phyloP scores from a whole-genome alignment of 179 eudicot species.

The Carnegiea gigantea region DNA sequence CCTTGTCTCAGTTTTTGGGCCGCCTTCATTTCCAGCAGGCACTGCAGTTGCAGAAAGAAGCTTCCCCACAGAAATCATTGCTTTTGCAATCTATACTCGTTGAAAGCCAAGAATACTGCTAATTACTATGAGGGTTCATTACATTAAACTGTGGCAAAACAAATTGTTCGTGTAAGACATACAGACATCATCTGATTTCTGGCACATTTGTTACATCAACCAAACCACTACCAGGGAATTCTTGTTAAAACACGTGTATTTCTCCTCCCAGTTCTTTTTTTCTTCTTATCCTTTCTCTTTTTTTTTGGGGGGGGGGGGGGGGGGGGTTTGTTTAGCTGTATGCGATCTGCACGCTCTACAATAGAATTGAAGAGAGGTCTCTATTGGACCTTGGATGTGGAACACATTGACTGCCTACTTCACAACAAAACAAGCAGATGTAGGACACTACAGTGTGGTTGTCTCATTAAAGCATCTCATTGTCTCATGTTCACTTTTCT shows the following conservation, averaged over 20 bases:
- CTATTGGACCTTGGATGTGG: not conserved
- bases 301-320: too few relatives aligned
- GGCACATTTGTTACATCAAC: not conserved
- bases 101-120: slow-evolving; percentile 51
- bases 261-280: not conserved
- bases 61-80: slow-evolving; percentile 73
- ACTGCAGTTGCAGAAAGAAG: slow-evolving; percentile 50
- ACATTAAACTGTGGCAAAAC: slow-evolving; percentile 15
- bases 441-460: not conserved
- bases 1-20: slow-evolving; percentile 52
- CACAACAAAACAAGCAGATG: not conserved
- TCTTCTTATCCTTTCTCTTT: too few relatives aligned
- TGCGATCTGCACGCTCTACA: too few relatives aligned
- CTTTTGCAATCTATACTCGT: slow-evolving; percentile 80
- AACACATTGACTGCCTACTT: not conserved
- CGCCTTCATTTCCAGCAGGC: slow-evolving; percentile 34
- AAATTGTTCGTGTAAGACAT: not conserved
- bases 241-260: not conserved
- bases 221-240: not conserved
- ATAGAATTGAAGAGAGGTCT: not conserved
- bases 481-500: not conserved
- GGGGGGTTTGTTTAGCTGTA: too few relatives aligned
- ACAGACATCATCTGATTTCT: not conserved
- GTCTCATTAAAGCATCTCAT: not conserved
- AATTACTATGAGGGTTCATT: slow-evolving; percentile 27